Evolutionary conservation across 306 rosid genomes (phyloP).

Genomic region (Prunus campanulata): DNA sequence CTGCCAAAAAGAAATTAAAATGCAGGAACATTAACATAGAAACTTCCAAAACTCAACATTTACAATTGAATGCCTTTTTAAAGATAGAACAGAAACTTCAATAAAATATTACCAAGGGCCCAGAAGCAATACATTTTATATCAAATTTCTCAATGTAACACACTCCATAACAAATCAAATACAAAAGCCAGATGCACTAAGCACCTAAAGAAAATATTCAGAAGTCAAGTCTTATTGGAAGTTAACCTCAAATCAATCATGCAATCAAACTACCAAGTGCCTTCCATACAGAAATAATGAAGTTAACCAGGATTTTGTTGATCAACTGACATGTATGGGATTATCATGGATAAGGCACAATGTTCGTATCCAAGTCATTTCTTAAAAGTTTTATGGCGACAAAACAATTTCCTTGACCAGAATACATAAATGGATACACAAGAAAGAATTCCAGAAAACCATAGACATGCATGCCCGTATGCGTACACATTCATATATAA

Average conservation of each 20-base stretch:
- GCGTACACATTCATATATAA: background rate
- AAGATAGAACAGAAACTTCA: slow-evolving; percentile 1
- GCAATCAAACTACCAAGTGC: background rate
- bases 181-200: background rate
- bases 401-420: background rate
- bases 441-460: background rate
- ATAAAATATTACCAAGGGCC: slow-evolving; percentile 12
- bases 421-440: background rate
- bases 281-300: background rate
- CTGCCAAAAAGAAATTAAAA: slow-evolving; percentile 40
- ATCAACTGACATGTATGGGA: background rate
- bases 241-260: background rate
- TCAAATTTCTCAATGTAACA: background rate
- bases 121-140: slow-evolving; percentile 12
- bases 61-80: background rate
- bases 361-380: background rate
- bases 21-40: slow-evolving; percentile 19
- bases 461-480: slow-evolving; percentile 1
- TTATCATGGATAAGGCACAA: background rate
- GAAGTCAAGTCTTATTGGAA: background rate
- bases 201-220: background rate
- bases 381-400: background rate
- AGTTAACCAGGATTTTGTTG: background rate
- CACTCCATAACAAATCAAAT: background rate
- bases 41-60: slow-evolving; percentile 19